Base-by-base conservation (phyloP, 345 rosid genomes). In the Mangifera indica region DNA sequence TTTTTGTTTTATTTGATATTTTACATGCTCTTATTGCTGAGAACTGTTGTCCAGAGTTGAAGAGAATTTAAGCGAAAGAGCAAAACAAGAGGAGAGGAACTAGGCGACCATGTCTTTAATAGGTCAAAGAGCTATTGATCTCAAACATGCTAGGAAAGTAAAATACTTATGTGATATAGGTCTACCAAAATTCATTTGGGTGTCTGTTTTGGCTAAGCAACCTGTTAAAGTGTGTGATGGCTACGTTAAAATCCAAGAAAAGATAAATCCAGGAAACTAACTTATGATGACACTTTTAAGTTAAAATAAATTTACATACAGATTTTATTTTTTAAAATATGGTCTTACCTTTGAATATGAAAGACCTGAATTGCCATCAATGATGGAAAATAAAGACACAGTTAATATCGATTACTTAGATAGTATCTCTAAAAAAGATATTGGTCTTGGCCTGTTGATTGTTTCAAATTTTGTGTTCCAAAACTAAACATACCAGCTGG, bases 11-110 rank as follows among this genome's bases (percentile, higher is more conserved):
- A 29, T 51, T 2, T 67, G 10, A 66, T 53, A n/a, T 67, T 51
- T 67, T 46, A 52, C 54, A 42, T 53, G 46, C 60, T 26, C 0
- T 32, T 67, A 32, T 67, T 67, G 60, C 60, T 6, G 32, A 32
- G 18, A 34, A 20, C 49, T 49, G 5, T 25, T 26, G 45, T 10
- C 10, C n/a, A 14, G 32, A n/a, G 29, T 53, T 53, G 46, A 12
- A 6, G 12, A 52, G 70, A 51, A 66, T 26, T n/a, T 51, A 25
- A 49, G 57, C 26, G 26, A 66, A 26, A 10, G 22, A 4, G 4
- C 4, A 66, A 65, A 49, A 65, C 25, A 24, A 4, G 4, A 10
- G 26, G 24, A 26, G 57, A 49, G 59, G 34, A 29, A 66, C 14
- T 51, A 9, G 46, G 37, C 56, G 46, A 1, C 12, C 29, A 5